phyloP scores from a whole-genome alignment of 1,284 basidiomycete genomes.

The Fomitopsis palustris region DNA sequence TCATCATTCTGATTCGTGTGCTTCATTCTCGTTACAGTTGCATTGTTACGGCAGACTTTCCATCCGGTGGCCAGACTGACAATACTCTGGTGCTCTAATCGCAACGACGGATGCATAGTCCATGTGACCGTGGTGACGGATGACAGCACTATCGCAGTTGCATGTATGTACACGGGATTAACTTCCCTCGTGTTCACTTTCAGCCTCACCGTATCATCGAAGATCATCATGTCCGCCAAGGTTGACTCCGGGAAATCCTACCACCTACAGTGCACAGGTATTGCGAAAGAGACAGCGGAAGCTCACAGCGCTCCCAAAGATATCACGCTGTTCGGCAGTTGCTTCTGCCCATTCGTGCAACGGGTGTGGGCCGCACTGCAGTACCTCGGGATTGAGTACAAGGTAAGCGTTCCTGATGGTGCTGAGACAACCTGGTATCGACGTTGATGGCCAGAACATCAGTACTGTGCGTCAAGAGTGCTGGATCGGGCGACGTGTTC shows the following conservation, averaged over 20 bases:
- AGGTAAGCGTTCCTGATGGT: conserved; percentile 33
- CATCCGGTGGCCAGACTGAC: neutral
- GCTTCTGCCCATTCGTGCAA: conserved; percentile 77
- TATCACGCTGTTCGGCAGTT: conserved; percentile 65
- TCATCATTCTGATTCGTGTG: neutral
- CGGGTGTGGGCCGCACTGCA: conserved; percentile 69
- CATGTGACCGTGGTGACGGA: neutral
- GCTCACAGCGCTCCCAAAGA: conserved; percentile 41
- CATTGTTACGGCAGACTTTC: neutral
- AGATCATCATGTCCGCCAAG: conserved; percentile 29
- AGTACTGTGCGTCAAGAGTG: conserved; percentile 34
- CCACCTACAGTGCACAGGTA: conserved; percentile 55
- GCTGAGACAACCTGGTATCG: neutral
- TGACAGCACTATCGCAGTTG: neutral
- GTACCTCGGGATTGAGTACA: conserved; percentile 58
- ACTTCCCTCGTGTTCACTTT: no score
- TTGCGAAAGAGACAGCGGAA: conserved; percentile 52
- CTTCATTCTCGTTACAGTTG: neutral
- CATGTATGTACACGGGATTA: neutral
- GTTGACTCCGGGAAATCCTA: conserved; percentile 47
- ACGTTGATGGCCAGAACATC: neutral
- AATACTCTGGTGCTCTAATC: neutral
- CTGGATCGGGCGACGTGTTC: neutral
- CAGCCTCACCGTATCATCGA: no score
- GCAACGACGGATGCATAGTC: neutral